Base-by-base conservation (phyloP, 179 eudicot genomes). In the Beta lomatogona region DNA sequence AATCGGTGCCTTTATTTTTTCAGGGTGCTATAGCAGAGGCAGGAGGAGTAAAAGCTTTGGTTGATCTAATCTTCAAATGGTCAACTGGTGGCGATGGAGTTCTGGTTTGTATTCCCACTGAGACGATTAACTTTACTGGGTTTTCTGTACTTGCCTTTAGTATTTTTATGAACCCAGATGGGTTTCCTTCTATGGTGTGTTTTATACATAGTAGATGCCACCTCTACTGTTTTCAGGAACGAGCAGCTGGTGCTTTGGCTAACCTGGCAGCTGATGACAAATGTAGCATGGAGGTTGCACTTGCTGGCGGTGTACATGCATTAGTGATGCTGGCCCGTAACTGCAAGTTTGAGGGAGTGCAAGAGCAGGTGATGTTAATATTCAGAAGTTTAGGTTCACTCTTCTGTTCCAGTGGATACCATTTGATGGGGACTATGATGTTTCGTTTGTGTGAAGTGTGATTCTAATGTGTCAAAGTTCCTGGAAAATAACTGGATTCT, bases 241-340 rank as follows among this genome's bases (percentile, higher is more conserved):
- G 99, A 67, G 98, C 98, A 14, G 99, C 98, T 85, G 99, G 99
- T 76, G 98, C 99, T 31, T 82, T 97, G 77, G 99, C 99, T 71
- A 97, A 97, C 85, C 88, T 97, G 86, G 99, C 99, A 14, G 99
- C 97, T 46, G 99, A 97, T 87, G 97, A 93, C 81, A 97, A 93
- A 81, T 97, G 98, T 87, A 94, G 99, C 88, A 93, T 93, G 91
- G 98, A 93, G 84, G 93, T 97, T 79, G 97, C 97, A 70, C 77
- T 82, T 44, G 93, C 92, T 12, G 97, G 99, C 61, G 99, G 99
- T 81, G 94, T 97, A 54, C 97, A 87, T 85, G 99, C 99, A 80
- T 83, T 97, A 85, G 98, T 92, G 86, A 94, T 85, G 89, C 92
- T 97, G 67, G 99, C 99, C 73, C 91, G 92, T 55, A 91, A 77